Evolutionary conservation across 352 stramenopile genomes (phyloP).

Genomic region (Pythium insidiosum): DNA sequence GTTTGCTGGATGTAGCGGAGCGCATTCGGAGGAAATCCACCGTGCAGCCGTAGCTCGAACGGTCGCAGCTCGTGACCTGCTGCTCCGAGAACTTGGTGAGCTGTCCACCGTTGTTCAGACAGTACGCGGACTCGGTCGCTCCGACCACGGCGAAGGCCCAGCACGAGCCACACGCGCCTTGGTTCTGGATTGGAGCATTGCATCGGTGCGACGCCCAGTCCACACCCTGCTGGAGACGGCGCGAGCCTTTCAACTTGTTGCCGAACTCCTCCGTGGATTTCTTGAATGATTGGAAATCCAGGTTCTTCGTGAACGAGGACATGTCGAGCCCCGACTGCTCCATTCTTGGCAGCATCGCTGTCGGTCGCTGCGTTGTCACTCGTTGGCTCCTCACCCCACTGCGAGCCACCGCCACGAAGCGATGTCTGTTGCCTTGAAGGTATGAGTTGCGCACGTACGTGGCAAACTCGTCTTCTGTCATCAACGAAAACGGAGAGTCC

Average conservation of each 20-base stretch:
- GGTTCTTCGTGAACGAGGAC: slow-evolving; percentile 1
- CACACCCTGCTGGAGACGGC: background rate
- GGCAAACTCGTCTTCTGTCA: slow-evolving; percentile 16
- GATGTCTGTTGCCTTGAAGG: too few relatives aligned
- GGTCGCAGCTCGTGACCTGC: slow-evolving; percentile 19
- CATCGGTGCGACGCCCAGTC: slow-evolving; percentile 13
- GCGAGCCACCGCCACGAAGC: background rate
- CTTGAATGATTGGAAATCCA: slow-evolving; percentile 3
- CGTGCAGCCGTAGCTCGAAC: slow-evolving; percentile 16
- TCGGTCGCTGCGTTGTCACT: slow-evolving; percentile 1
- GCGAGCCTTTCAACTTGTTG: background rate
- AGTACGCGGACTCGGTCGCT: slow-evolving; percentile 12
- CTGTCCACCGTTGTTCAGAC: slow-evolving; percentile 5
- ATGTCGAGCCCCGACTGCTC: too few relatives aligned
- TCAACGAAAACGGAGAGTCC: slow-evolving; percentile 17
- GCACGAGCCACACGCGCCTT: slow-evolving; percentile 26
- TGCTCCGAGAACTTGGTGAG: slow-evolving; percentile 16
- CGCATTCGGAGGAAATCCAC: slow-evolving; percentile 10
- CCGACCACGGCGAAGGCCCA: slow-evolving; percentile 25
- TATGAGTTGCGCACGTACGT: slow-evolving; percentile 12
- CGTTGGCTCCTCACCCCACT: background rate
- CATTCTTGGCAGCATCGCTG: background rate
- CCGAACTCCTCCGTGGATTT: background rate
- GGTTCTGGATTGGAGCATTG: slow-evolving; percentile 18
- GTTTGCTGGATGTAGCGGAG: slow-evolving; percentile 12